Base-by-base conservation (phyloP, 805 yeast species). In the Saccharomycopsis babjevae region DNA sequence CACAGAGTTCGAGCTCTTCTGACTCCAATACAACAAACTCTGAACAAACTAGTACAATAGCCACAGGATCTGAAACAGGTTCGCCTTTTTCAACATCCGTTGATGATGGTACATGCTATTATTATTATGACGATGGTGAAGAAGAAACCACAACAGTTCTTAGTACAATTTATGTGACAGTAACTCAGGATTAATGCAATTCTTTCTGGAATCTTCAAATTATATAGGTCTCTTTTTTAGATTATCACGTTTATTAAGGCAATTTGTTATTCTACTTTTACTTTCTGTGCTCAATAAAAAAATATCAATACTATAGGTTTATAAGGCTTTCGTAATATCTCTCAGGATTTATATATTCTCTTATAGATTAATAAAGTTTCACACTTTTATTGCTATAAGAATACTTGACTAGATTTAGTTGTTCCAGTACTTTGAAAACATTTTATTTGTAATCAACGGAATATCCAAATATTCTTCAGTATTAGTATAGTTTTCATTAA, bases 61-160 rank as follows among this genome's bases (percentile, higher is more conserved):
- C 55, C 18, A 59, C 55, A 13, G 20, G 20, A n/a, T 52, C 25
- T 7, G 55, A 22, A 22, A 56, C 64, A 20, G 57, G 38, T n/a
- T 59, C 62, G 4, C 40, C 64, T 6, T 40, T 61, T 22, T 40
- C 52, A 22, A 46, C 59, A 7, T 36, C 61, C 1, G 11, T 25
- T 46, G 30, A 61, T 7, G 57, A 58, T 34, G 54, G 57, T 38
- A 61, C 62, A 11, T 63, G 65, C 43, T 63, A 60, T 40, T 62
- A 32, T 43, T 62, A 57, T 50, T 63, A 58, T 34, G 63, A 63
- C 40, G 59, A 59, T 36, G 62, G 56, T 43, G 62, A 60, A 15
- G 61, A 54, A n/a, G 57, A 56, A 30, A 61, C 59, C n/a, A 57
- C 50, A 4, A 60, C 62, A 2, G 22, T 36, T 3, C 57, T 42